Conservation (phyloP, 352 stramenopile genomes). For the Globisporangium emineosum region DNA sequence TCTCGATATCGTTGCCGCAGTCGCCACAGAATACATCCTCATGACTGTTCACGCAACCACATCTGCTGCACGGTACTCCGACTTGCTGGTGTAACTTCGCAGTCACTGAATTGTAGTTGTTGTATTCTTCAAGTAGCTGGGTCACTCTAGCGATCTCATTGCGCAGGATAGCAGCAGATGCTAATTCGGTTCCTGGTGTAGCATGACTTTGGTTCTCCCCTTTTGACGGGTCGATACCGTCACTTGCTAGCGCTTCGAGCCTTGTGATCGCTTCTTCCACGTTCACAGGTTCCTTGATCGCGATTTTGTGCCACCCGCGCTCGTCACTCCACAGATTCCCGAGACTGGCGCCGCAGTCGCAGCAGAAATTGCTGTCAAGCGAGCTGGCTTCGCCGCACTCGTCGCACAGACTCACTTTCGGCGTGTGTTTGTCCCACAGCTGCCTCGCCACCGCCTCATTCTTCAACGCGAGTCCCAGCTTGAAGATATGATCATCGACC, state of each 20-base stretch:
- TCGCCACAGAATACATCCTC: background rate
- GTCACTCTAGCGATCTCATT: background rate
- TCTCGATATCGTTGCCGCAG: conserved; percentile 1
- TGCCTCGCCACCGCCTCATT: background rate
- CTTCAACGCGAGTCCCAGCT: background rate
- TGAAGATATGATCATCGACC: background rate
- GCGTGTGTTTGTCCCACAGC: background rate
- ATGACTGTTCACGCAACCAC: background rate
- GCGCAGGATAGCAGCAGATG: background rate
- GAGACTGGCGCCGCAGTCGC: background rate
- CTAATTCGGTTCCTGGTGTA: background rate
- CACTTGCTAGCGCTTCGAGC: background rate
- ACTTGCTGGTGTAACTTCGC: background rate
- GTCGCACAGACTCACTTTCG: background rate
- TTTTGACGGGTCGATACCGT: background rate
- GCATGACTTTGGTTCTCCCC: background rate
- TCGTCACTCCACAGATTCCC: background rate
- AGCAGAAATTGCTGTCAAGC: background rate
- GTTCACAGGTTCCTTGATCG: background rate
- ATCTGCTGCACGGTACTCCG: background rate
- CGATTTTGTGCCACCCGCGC: background rate
- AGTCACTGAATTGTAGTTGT: background rate
- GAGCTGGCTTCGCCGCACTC: background rate
- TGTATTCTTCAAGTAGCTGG: background rate
- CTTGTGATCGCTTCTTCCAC: background rate